phyloP scores from a whole-genome alignment of 345 rosid species.

The Lenwebbia sp. region DNA sequence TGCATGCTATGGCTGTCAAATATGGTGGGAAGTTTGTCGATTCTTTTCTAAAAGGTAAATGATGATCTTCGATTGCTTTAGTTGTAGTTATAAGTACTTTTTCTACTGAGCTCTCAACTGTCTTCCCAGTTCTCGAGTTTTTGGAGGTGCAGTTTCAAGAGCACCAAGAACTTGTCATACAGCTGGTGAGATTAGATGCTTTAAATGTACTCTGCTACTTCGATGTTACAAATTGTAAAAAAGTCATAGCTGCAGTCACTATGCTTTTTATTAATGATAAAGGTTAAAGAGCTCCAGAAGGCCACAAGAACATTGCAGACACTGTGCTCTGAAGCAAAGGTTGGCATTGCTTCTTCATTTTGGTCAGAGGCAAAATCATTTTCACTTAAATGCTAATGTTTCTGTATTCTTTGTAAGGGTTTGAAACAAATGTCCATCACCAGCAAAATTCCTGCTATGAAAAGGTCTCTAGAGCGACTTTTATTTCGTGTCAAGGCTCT shows the following conservation, averaged over 20 bases:
- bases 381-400: not conserved
- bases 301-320: slow-evolving; percentile 87
- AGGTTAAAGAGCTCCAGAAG: slow-evolving; percentile 84
- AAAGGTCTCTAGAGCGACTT: slow-evolving; percentile 78
- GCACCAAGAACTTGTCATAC: slow-evolving; percentile 48
- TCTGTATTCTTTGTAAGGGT: slow-evolving; percentile 29
- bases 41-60: slow-evolving; percentile 65
- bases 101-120: slow-evolving; percentile 1
- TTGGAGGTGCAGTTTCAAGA: slow-evolving; percentile 55
- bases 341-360: slow-evolving; percentile 10
- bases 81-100: not conserved
- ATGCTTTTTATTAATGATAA: not conserved
- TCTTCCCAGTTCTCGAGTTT: slow-evolving; percentile 55
- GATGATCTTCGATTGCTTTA: not conserved
- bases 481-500: slow-evolving; percentile 77
- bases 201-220: not conserved
- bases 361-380: not conserved
- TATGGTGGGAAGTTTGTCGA: slow-evolving; percentile 78
- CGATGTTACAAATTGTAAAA: not conserved
- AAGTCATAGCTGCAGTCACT: not conserved
- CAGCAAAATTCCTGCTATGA: slow-evolving; percentile 68
- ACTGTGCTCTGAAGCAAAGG: slow-evolving; percentile 89
- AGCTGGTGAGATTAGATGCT: slow-evolving; percentile 36
- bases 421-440: slow-evolving; percentile 64
- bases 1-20: slow-evolving; percentile 79